phyloP scores from a whole-genome alignment of 257 asterid species.

The Apocynum venetum region DNA sequence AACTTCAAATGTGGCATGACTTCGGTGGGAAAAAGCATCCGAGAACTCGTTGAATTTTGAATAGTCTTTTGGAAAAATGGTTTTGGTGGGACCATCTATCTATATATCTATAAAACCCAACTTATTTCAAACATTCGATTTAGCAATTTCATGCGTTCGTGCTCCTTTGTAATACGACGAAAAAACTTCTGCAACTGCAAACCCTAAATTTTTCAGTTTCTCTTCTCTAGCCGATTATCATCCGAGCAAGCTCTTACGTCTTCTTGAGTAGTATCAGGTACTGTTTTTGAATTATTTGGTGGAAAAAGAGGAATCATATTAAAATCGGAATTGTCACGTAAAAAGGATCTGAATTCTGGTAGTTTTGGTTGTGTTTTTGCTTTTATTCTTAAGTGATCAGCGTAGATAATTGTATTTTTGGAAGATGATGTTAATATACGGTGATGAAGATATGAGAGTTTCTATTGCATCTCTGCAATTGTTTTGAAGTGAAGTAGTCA shows the following conservation, averaged over 20 bases:
- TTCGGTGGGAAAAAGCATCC: conserved; percentile 8
- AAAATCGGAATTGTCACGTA: background rate
- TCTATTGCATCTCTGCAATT: background rate
- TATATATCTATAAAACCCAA: background rate
- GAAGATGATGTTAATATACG: background rate
- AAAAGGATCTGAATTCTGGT: background rate
- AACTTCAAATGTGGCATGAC: background rate
- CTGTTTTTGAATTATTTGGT: background rate
- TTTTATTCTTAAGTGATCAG: background rate
- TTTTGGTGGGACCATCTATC: conserved; percentile 5
- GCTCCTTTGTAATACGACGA: conserved; percentile 1
- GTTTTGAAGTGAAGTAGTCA: background rate
- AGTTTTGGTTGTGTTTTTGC: background rate
- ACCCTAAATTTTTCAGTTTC: background rate
- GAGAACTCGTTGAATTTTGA: background rate
- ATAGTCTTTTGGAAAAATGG: background rate
- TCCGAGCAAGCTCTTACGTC: background rate
- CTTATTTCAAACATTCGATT: conserved; percentile 8
- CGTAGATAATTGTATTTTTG: background rate
- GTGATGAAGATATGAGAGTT: background rate
- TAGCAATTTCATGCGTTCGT: background rate
- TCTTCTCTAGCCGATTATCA: background rate
- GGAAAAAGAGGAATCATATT: background rate
- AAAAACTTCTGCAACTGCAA: conserved; percentile 4
- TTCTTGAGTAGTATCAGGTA: background rate